A percentile compares a stretch with the other conserved stretches of the same genome.
Evolutionary conservation across 2,329 filamentous ascomycete species (phyloP).

Genomic region (Fusarium sp.): DNA sequence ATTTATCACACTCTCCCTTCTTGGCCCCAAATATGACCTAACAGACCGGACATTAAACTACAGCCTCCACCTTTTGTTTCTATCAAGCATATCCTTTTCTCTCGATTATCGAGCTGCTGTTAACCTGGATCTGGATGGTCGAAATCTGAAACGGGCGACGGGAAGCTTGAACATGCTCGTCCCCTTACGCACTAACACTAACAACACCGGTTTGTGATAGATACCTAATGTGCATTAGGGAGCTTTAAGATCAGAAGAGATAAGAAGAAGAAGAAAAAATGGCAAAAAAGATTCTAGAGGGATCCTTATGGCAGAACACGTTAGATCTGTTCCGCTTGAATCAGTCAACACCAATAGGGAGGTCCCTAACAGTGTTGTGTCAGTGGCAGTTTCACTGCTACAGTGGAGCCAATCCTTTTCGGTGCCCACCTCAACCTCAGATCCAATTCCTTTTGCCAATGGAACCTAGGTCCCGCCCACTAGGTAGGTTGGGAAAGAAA

Average conservation of each 20-base stretch:
- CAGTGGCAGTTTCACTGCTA: constrained; percentile 23
- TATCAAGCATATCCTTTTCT: constrained; percentile 1
- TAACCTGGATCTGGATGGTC: constrained; percentile 4
- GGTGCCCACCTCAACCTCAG: too few relatives aligned
- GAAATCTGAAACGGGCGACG: constrained; percentile 20
- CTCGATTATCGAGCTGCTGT: constrained; percentile 9
- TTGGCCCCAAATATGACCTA: constrained; percentile 23
- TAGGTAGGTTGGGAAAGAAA: constrained; percentile 47
- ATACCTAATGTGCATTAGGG: background rate
- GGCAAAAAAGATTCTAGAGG: background rate
- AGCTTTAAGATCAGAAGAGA: background rate
- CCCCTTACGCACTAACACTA: constrained; percentile 8
- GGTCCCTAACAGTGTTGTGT: constrained; percentile 11
- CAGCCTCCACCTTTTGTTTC: constrained; percentile 29
- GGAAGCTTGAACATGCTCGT: background rate
- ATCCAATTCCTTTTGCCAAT: constrained; percentile 20
- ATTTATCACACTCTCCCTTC: constrained; percentile 3
- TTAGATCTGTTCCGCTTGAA: constrained; percentile 25
- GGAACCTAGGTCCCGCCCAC: constrained; percentile 15
- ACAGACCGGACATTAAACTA: constrained; percentile 3
- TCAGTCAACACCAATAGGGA: constrained; percentile 10
- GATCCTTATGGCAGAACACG: constrained; percentile 6
- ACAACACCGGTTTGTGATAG: background rate
- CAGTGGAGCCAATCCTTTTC: constrained; percentile 33
- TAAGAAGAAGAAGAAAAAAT: background rate